Percentiles rank a stretch among this genome's conserved stretches.
Conservation (phyloP, 345 rosid genomes). For the Erysimum cheiranthoides region DNA sequence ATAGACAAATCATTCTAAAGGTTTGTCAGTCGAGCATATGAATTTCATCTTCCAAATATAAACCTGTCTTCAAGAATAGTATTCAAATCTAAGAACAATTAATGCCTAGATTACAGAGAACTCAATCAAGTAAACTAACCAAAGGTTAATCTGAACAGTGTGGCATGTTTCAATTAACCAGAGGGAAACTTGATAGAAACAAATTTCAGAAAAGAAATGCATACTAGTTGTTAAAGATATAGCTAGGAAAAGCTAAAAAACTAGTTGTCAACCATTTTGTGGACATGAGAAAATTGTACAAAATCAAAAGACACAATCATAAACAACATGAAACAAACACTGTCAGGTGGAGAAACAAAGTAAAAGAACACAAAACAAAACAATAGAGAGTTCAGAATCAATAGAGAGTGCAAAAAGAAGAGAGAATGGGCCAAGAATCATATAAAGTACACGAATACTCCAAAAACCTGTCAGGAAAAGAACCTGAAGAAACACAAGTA, state of each 20-base stretch:
- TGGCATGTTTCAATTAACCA: not conserved
- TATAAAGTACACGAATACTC: conserved; percentile 19
- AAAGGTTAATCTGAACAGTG: not conserved
- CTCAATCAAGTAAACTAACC: not conserved
- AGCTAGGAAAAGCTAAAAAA: not conserved
- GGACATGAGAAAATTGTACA: conserved; percentile 4
- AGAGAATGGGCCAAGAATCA: conserved; percentile 26
- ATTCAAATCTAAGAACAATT: not conserved
- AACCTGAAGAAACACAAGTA: conserved; percentile 14
- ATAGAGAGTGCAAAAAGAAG: conserved; percentile 16
- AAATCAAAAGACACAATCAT: conserved; percentile 26
- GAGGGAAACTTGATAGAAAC: not conserved
- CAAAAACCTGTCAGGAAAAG: conserved; percentile 20
- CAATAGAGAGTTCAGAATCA: conserved; percentile 12
- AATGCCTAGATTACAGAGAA: not conserved
- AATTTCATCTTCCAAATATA: not conserved
- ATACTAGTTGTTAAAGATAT: not conserved
- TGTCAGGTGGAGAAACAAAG: conserved; percentile 41
- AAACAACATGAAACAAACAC: conserved; percentile 48
- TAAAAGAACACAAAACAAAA: conserved; percentile 27
- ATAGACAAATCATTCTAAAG: too few species aligned
- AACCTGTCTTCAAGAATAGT: not conserved
- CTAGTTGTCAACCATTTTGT: not conserved
- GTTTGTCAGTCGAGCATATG: not conserved
- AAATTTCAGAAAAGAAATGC: not conserved